These are phyloP conservation scores for Mallotus japonicus DNA, from an alignment of 441 rosid genomes.

Conservation along the genomic window DNA sequence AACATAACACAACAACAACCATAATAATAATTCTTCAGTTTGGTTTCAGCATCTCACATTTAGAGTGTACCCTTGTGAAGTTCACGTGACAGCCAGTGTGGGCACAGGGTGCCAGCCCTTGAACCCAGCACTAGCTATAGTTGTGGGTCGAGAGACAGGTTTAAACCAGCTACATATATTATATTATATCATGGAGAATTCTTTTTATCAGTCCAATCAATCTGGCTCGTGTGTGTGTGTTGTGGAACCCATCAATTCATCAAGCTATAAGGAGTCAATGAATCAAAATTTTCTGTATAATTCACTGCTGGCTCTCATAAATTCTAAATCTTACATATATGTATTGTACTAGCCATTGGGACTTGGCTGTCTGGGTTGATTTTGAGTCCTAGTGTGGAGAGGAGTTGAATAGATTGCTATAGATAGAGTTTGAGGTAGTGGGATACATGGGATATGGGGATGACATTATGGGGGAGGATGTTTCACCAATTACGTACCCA, in stretches of 20 bases:
- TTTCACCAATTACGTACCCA: slow-evolving; percentile 13
- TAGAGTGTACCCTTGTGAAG: slow-evolving; percentile 31
- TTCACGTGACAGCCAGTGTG: slow-evolving; percentile 37
- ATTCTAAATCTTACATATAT: neutral
- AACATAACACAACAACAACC: slow-evolving; percentile 12
- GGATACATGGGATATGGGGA: neutral
- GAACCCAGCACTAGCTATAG: neutral
- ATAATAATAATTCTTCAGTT: slow-evolving; percentile 4
- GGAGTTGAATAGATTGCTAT: neutral
- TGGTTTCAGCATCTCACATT: neutral
- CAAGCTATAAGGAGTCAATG: neutral
- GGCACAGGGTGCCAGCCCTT: slow-evolving; percentile 17
- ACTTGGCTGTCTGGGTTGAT: slow-evolving; percentile 10
- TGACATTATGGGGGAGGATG: slow-evolving; percentile 13
- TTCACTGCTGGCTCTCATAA: slow-evolving; percentile 15
- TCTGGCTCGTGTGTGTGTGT: slow-evolving; percentile 15
- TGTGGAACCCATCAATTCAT: slow-evolving; percentile 12
- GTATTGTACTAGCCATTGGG: neutral
- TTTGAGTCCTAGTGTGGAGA: neutral
- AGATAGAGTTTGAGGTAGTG: neutral
- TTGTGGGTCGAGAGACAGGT: slow-evolving; percentile 20
- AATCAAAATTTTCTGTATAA: neutral
- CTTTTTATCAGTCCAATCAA: slow-evolving; percentile 21
- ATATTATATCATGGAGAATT: neutral
- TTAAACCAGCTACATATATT: slow-evolving; percentile 17